phyloP scores from a whole-genome alignment of 352 stramenopile species.

The Thraustotheca clavata region DNA sequence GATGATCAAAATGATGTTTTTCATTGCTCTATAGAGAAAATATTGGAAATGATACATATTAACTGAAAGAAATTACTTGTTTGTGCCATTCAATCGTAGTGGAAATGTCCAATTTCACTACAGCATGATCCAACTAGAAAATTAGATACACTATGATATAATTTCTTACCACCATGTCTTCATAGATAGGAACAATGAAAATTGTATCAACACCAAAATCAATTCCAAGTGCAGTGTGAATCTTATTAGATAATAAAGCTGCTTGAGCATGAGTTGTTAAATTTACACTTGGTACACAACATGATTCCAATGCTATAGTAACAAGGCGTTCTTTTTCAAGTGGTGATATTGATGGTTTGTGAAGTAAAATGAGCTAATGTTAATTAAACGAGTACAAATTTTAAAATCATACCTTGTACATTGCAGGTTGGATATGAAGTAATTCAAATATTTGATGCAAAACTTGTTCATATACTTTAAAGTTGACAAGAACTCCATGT shows the following conservation, averaged over 20 bases:
- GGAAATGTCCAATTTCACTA: background rate
- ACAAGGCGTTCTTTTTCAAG: constrained; percentile 1
- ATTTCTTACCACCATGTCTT: constrained; percentile 20
- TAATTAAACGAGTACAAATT: background rate
- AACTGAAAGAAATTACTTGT: too few species aligned
- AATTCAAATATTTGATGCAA: background rate
- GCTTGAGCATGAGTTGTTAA: constrained; percentile 12
- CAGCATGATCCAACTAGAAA: constrained; percentile 10
- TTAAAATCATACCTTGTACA: constrained; percentile 7
- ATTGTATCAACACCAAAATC: constrained; percentile 1
- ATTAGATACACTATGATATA: background rate
- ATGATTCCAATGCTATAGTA: background rate
- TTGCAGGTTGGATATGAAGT: background rate
- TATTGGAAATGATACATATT: too few species aligned
- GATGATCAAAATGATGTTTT: too few species aligned
- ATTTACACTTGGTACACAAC: background rate
- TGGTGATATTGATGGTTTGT: background rate
- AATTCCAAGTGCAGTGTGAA: constrained; percentile 12
- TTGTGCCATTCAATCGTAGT: too few species aligned
- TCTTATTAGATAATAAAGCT: background rate
- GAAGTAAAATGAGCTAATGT: constrained; percentile 1
- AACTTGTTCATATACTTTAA: background rate
- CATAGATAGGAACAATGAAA: constrained; percentile 14
- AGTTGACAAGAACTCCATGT: background rate
- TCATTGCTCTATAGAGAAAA: too few species aligned